Evolutionary conservation across 306 rosid species (phyloP).

Genomic region (Cotoneaster glaucophyllus): DNA sequence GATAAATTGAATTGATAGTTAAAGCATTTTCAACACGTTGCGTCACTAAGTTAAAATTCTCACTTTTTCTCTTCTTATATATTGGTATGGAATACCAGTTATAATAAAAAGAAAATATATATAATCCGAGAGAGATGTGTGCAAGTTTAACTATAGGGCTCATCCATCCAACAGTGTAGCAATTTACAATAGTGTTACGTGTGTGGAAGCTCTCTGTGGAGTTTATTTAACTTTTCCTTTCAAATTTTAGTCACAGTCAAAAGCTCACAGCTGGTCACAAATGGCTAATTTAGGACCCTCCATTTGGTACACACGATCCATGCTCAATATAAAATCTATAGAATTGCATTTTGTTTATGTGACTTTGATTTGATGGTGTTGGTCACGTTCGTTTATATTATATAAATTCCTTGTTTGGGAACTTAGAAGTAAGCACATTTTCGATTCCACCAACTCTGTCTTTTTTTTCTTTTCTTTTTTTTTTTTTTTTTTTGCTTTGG

Average conservation of each 20-base stretch:
- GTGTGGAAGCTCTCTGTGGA: background rate
- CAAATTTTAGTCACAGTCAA: background rate
- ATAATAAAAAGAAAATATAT: too few species aligned
- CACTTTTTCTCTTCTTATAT: background rate
- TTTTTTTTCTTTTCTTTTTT: background rate
- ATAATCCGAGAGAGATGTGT: too few species aligned
- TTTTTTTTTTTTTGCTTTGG: too few species aligned
- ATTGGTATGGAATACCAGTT: too few species aligned
- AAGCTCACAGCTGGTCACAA: constrained; percentile 14
- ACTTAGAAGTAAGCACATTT: constrained; percentile 1
- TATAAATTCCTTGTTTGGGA: background rate
- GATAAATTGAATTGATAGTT: fast-evolving
- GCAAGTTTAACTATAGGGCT: background rate
- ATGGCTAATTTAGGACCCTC: constrained; percentile 9
- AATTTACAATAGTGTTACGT: background rate
- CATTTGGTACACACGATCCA: constrained; percentile 3
- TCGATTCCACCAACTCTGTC: background rate
- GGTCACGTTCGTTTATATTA: constrained; percentile 8
- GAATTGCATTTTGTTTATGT: background rate
- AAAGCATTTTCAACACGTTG: fast-evolving
- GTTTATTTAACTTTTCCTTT: background rate
- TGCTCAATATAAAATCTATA: background rate
- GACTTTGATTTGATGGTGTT: constrained; percentile 8
- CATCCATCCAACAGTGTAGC: background rate
- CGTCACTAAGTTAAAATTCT: too few species aligned